These are phyloP conservation scores for Psilocybe mexicana DNA, from an alignment of 1,284 basidiomycete species.

Conservation along the genomic window DNA sequence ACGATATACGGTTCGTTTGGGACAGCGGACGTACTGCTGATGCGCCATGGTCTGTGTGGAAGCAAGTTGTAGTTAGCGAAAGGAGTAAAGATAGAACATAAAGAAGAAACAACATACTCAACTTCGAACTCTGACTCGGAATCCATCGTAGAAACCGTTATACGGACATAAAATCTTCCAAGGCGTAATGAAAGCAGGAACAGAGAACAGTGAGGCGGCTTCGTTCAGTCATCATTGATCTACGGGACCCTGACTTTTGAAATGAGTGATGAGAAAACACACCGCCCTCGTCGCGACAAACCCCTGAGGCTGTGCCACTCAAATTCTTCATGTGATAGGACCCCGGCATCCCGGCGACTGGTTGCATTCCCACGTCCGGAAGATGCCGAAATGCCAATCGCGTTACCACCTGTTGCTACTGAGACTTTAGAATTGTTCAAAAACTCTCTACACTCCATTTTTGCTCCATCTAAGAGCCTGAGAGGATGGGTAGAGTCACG, in stretches of 20 bases:
- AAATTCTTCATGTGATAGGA: too few species aligned
- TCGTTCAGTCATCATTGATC: background rate
- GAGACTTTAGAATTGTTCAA: too few species aligned
- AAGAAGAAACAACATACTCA: background rate
- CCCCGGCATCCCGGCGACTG: too few species aligned
- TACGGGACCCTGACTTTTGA: background rate
- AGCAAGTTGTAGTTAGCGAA: background rate
- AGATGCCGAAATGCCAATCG: too few species aligned
- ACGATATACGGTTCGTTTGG: background rate
- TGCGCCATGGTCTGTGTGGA: slow-evolving; percentile 7
- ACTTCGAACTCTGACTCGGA: background rate
- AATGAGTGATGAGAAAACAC: background rate
- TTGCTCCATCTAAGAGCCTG: too few species aligned
- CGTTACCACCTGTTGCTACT: too few species aligned
- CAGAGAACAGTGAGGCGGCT: background rate
- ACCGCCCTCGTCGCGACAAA: background rate
- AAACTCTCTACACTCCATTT: too few species aligned
- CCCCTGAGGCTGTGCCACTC: background rate
- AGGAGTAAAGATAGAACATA: background rate
- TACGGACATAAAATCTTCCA: background rate
- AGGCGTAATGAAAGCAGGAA: background rate
- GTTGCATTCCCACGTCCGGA: too few species aligned
- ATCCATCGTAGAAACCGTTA: background rate
- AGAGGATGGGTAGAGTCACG: too few species aligned
- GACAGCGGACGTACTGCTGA: slow-evolving; percentile 1